Percentiles rank a stretch among this genome's conserved stretches.
Conservation (phyloP, 176 grass and related monocot species). For the Rhipidocladum racemiflorum region DNA sequence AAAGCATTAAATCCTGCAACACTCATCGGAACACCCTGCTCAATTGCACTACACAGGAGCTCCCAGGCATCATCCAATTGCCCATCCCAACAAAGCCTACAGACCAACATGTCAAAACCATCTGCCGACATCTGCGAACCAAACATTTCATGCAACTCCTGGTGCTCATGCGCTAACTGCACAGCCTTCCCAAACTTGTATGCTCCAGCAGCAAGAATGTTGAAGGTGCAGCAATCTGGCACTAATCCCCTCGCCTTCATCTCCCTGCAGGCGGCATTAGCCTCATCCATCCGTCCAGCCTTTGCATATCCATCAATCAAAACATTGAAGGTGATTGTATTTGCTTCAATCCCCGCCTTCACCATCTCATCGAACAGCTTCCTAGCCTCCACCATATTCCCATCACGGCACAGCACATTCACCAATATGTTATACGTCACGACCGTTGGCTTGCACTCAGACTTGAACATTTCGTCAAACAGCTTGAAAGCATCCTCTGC, state of each 20-base stretch:
- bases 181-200: slow-evolving; percentile 59
- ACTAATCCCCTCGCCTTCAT: slow-evolving; percentile 61
- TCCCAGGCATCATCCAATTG: slow-evolving; percentile 61
- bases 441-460: slow-evolving; percentile 34
- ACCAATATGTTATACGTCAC: slow-evolving; percentile 87
- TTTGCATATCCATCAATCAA: slow-evolving; percentile 86
- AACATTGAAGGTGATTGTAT: slow-evolving; percentile 81
- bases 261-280: slow-evolving; percentile 43
- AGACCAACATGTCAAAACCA: slow-evolving; percentile 55
- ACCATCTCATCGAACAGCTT: slow-evolving; percentile 61
- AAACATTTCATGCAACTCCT: slow-evolving; percentile 37
- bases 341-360: slow-evolving; percentile 48
- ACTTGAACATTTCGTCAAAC: slow-evolving; percentile 58
- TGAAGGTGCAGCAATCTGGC: slow-evolving; percentile 85
- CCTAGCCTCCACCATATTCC: slow-evolving; percentile 69
- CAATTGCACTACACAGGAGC: slow-evolving; percentile 45
- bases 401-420: slow-evolving; percentile 49
- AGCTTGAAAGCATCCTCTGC: slow-evolving; percentile 55
- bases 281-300: slow-evolving; percentile 61
- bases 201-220: slow-evolving; percentile 69
- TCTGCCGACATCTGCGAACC: slow-evolving; percentile 32
- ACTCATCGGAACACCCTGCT: slow-evolving; percentile 46
- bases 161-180: not conserved
- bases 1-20: slow-evolving; percentile 69
- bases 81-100: slow-evolving; percentile 71